Conservation (phyloP, 305 asterid species). For the Rubia tinctorum region DNA sequence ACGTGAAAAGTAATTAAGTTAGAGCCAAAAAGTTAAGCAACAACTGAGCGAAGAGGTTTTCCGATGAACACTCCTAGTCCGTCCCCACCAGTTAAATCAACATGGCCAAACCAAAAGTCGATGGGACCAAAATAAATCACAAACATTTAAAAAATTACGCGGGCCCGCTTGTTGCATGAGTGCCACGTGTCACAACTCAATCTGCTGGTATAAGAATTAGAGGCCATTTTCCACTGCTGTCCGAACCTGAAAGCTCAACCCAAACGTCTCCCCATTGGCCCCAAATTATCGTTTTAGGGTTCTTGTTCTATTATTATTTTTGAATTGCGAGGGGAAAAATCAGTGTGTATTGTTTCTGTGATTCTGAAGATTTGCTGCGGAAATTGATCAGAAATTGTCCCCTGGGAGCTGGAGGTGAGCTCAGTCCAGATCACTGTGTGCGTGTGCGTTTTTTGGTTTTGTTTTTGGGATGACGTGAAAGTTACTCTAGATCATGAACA, state of each 20-base stretch:
- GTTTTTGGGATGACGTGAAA: background rate
- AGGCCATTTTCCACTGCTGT: slow-evolving; percentile 13
- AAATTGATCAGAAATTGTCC: background rate
- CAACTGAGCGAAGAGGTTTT: slow-evolving; percentile 21
- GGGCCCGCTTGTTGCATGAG: slow-evolving; percentile 32
- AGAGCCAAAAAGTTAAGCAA: slow-evolving; percentile 11
- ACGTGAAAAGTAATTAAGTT: slow-evolving; percentile 26
- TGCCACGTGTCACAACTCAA: slow-evolving; percentile 30
- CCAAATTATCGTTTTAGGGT: slow-evolving; percentile 5
- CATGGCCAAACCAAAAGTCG: slow-evolving; percentile 16
- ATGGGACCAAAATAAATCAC: background rate
- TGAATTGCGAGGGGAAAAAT: slow-evolving; percentile 3
- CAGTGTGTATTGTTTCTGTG: background rate
- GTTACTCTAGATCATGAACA: background rate
- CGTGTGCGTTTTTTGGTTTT: background rate
- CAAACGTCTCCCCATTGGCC: background rate
- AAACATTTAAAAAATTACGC: background rate
- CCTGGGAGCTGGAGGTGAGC: slow-evolving; percentile 18
- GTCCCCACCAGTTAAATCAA: background rate
- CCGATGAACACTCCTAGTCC: slow-evolving; percentile 27
- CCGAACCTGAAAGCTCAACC: slow-evolving; percentile 10
- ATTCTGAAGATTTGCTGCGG: background rate
- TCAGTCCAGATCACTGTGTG: background rate
- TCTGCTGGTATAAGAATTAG: slow-evolving; percentile 12
- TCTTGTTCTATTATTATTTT: background rate